These are phyloP conservation scores for Trichoderma endophyticum DNA, from an alignment of 2,329 filamentous ascomycete species.

Conservation along the genomic window DNA sequence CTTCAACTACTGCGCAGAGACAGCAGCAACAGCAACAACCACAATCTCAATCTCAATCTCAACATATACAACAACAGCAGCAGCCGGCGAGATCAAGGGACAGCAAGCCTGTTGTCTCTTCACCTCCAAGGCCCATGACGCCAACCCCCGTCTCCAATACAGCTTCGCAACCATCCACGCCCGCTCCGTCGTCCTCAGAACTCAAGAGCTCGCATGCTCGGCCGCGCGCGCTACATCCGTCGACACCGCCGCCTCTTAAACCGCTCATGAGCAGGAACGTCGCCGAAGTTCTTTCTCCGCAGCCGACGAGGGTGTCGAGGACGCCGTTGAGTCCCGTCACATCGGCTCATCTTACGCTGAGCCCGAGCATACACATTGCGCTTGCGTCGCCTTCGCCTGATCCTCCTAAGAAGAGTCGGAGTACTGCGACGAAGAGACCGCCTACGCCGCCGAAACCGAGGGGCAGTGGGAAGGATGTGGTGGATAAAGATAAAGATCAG, in stretches of 20 bases:
- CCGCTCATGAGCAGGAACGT: slow-evolving; percentile 24
- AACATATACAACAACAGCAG: not conserved
- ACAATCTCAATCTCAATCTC: not conserved
- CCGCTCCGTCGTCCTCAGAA: not conserved
- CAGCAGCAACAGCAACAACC: not conserved
- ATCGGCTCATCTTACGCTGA: slow-evolving; percentile 28
- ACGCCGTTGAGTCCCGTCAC: slow-evolving; percentile 31
- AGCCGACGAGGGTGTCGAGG: slow-evolving; percentile 33
- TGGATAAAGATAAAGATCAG: not conserved
- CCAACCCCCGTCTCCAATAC: not conserved
- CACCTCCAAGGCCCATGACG: slow-evolving; percentile 2
- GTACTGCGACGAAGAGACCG: slow-evolving; percentile 26
- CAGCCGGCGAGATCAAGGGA: not conserved
- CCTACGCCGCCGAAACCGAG: slow-evolving; percentile 39
- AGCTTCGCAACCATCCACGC: slow-evolving; percentile 1
- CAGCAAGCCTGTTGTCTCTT: not conserved
- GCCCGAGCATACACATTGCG: slow-evolving; percentile 20
- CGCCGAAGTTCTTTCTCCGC: slow-evolving; percentile 31
- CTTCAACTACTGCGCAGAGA: slow-evolving; percentile 1
- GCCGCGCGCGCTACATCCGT: not conserved
- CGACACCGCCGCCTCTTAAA: slow-evolving; percentile 23
- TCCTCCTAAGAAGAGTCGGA: slow-evolving; percentile 29
- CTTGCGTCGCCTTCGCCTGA: slow-evolving; percentile 29
- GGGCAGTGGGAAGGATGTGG: slow-evolving; percentile 24
- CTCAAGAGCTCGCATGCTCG: not conserved